These are phyloP conservation scores for Akanthomyces lecanii DNA, from an alignment of 2,329 filamentous ascomycete species.

Conservation along the genomic window DNA sequence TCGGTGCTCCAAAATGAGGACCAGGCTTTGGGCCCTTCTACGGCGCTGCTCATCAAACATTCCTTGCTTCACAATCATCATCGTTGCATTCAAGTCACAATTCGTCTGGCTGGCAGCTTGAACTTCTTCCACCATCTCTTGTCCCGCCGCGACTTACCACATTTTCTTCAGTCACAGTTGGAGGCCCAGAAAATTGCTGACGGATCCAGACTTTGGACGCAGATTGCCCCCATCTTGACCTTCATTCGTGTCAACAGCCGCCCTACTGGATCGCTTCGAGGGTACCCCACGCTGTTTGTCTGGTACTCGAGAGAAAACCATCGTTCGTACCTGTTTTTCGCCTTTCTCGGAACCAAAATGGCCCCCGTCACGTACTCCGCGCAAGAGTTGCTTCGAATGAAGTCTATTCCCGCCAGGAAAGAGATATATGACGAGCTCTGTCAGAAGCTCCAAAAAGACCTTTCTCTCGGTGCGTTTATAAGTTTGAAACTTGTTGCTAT, in stretches of 20 bases:
- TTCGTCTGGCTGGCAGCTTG: slow-evolving; percentile 28
- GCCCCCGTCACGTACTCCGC: slow-evolving; percentile 39
- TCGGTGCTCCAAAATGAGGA: slow-evolving; percentile 34
- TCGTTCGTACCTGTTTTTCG: slow-evolving; percentile 39
- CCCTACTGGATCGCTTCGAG: slow-evolving; percentile 20
- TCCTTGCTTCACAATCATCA: slow-evolving; percentile 29
- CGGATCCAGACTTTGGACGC: slow-evolving; percentile 25
- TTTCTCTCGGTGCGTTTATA: slow-evolving; percentile 37
- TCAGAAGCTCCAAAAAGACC: slow-evolving; percentile 35
- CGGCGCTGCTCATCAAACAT: slow-evolving; percentile 28
- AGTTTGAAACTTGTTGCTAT: not conserved
- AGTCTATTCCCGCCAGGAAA: slow-evolving; percentile 24
- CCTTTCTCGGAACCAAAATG: slow-evolving; percentile 39
- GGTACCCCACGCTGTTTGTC: slow-evolving; percentile 37
- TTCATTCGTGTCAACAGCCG: slow-evolving; percentile 29
- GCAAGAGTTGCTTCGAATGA: slow-evolving; percentile 40
- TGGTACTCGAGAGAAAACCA: slow-evolving; percentile 33
- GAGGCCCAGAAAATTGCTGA: slow-evolving; percentile 31
- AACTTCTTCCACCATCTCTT: slow-evolving; percentile 21
- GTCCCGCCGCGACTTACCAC: slow-evolving; percentile 22
- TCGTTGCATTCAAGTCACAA: slow-evolving; percentile 27
- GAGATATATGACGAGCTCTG: slow-evolving; percentile 28
- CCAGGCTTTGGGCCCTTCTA: slow-evolving; percentile 32
- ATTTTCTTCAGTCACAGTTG: slow-evolving; percentile 25
- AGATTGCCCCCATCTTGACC: slow-evolving; percentile 32